Base-by-base conservation (phyloP, 2,329 filamentous ascomycete genomes). In the Alternaria atra region DNA sequence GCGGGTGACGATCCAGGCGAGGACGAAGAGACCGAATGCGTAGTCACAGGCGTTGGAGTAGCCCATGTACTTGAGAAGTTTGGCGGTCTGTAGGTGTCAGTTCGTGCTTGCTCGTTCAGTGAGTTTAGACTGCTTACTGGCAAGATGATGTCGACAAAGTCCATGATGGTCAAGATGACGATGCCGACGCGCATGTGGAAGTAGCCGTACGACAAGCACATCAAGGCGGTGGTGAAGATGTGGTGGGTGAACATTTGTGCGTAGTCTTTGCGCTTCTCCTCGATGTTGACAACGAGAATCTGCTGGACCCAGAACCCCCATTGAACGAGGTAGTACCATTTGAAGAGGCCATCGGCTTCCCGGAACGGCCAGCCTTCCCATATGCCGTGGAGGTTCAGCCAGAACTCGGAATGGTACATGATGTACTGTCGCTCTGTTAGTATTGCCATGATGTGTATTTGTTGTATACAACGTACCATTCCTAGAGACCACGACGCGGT, bases 191-290 rank as follows among this genome's bases (percentile, higher is more conserved):
- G 90, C 58, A 91, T 96, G 75, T 93, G 89, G 74, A 94, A 90
- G 77, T 96, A 97, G 67, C 89, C 87, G 78, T 98, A 98, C 66
- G 91, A 94, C 32, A 89, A 86, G 58, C 89, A 89, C 66, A 99
- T 89, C 44, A 99, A 87, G 5, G 84, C 83, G 73, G 90, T 92
- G 20, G 95, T 99, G 76, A 98, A 89, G 75, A 97, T 87, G 81
- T 99, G 95, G 79, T 98, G 95, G 17, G 89, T 90, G 69, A 98
- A 89, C 95, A 98, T 98, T 80, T 98, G 94, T 83, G 89, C 91
- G 80, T 97, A 91, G 73, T 99, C 95, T 82, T 98, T 98, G 73
- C 95, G 88, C 67, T 91, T 89, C 80, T 96, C 92, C 80, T 99
- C 95, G 61, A 98, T 93, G 80, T 97, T 91, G 77, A 98, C 92